phyloP scores from a whole-genome alignment of 2,329 filamentous ascomycete genomes.

The Exophiala sideris region DNA sequence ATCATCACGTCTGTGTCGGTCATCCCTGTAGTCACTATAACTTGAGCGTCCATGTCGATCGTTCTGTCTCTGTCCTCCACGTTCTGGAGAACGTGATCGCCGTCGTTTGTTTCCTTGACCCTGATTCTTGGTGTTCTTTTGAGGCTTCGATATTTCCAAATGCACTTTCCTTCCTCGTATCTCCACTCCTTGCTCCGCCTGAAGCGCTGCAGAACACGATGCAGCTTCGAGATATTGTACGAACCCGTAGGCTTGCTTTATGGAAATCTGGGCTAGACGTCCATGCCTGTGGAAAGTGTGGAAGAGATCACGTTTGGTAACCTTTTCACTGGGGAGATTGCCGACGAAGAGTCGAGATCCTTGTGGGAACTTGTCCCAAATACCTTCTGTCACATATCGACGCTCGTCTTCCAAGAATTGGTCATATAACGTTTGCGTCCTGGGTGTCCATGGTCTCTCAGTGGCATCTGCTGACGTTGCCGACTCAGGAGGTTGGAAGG shows the following conservation, averaged over 20 bases:
- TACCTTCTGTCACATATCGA: constrained; percentile 50
- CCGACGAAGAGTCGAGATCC: constrained; percentile 51
- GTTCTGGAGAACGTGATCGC: constrained; percentile 42
- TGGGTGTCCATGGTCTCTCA: constrained; percentile 48
- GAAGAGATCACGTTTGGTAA: constrained; percentile 91
- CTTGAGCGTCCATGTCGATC: constrained; percentile 34
- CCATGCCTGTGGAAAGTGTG: constrained; percentile 84
- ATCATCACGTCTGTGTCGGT: constrained; percentile 58
- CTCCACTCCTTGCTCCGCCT: constrained; percentile 73
- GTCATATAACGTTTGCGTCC: constrained; percentile 49
- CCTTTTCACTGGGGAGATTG: constrained; percentile 88
- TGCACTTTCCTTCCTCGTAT: constrained; percentile 90
- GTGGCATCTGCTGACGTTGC: constrained; percentile 28
- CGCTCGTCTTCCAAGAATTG: constrained; percentile 50
- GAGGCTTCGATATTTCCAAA: constrained; percentile 87
- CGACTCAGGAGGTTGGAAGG: constrained; percentile 9
- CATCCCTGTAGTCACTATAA: constrained; percentile 50
- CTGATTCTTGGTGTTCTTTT: constrained; percentile 67
- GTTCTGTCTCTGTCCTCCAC: constrained; percentile 23
- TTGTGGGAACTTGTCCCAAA: constrained; percentile 50
- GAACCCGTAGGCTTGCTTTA: constrained; percentile 96
- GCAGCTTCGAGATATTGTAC: constrained; percentile 81
- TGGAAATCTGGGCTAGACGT: constrained; percentile 85
- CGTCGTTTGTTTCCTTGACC: constrained; percentile 48
- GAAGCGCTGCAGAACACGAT: constrained; percentile 72